Evolutionary conservation across 164 flowering plant species (phyloP).

Genomic region (Vitis rotundifolia): DNA sequence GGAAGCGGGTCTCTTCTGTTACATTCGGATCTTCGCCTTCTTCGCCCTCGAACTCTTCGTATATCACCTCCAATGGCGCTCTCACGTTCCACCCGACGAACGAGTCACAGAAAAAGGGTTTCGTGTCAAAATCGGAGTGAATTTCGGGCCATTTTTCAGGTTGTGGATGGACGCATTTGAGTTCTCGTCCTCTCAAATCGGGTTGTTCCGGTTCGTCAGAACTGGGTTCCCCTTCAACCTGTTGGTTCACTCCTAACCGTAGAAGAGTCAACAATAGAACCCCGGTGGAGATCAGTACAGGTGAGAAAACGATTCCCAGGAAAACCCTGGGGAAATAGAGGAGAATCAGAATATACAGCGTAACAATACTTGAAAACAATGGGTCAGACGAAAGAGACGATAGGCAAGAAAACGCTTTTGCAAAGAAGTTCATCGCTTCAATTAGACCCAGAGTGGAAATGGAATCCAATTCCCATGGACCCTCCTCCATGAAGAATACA

Average conservation of each 20-base stretch:
- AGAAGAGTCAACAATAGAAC: slow-evolving; percentile 51
- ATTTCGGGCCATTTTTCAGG: not conserved
- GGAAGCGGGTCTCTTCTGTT: slow-evolving; percentile 5
- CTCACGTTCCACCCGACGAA: slow-evolving; percentile 69
- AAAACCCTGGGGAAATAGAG: slow-evolving; percentile 58
- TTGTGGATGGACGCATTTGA: slow-evolving; percentile 15
- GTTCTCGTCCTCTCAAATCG: not conserved
- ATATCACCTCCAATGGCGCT: slow-evolving; percentile 81
- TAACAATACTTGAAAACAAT: slow-evolving; percentile 55
- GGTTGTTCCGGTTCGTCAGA: not conserved
- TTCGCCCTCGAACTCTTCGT: slow-evolving; percentile 72
- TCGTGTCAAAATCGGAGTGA: slow-evolving; percentile 9
- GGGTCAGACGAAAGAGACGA: slow-evolving; percentile 38
- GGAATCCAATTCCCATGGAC: slow-evolving; percentile 10
- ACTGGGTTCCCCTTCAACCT: not conserved
- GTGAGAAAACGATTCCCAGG: slow-evolving; percentile 44
- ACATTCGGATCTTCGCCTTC: slow-evolving; percentile 30
- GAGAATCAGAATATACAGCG: slow-evolving; percentile 54
- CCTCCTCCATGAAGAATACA: slow-evolving; percentile 13
- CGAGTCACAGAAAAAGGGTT: slow-evolving; percentile 21
- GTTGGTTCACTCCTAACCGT: slow-evolving; percentile 51
- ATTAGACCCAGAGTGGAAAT: not conserved
- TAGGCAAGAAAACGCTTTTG: slow-evolving; percentile 1
- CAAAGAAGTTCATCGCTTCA: slow-evolving; percentile 7
- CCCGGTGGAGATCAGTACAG: slow-evolving; percentile 46